Evolutionary conservation across 495 filamentous ascomycete species (phyloP).

Genomic region (Chaetomidium leptoderma): DNA sequence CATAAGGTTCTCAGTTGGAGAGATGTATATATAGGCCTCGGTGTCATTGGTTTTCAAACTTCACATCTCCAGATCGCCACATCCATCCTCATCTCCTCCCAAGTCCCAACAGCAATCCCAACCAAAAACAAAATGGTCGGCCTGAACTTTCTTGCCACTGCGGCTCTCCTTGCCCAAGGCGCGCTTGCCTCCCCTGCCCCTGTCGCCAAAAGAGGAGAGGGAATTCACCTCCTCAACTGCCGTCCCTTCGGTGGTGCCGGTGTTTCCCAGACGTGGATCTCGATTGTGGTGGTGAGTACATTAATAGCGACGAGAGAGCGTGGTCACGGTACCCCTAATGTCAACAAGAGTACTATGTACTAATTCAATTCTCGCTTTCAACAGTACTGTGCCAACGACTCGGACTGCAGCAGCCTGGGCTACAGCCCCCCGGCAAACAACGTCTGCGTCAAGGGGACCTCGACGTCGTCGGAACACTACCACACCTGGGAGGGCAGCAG

Average conservation of each 20-base stretch:
- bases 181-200: neutral
- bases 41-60: no score
- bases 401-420: conserved; percentile 8
- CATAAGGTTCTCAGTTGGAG: no score
- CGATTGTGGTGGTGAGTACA: conserved; percentile 8
- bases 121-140: neutral
- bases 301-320: no score
- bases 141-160: neutral
- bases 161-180: conserved; percentile 1
- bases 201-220: conserved; percentile 3
- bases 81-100: no score
- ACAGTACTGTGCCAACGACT: conserved; percentile 16
- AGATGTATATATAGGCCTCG: neutral
- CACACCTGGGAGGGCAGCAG: conserved; percentile 13
- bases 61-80: no score
- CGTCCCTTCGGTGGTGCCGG: neutral
- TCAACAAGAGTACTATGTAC: no score
- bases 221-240: conserved; percentile 14
- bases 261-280: conserved; percentile 6
- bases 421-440: conserved; percentile 6
- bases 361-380: neutral
- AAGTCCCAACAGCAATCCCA: neutral
- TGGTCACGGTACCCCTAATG: no score
- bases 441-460: conserved; percentile 2
- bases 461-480: neutral